Evolutionary conservation across 148 eudicot species (phyloP).

Genomic region (Gaultheria prostrata): DNA sequence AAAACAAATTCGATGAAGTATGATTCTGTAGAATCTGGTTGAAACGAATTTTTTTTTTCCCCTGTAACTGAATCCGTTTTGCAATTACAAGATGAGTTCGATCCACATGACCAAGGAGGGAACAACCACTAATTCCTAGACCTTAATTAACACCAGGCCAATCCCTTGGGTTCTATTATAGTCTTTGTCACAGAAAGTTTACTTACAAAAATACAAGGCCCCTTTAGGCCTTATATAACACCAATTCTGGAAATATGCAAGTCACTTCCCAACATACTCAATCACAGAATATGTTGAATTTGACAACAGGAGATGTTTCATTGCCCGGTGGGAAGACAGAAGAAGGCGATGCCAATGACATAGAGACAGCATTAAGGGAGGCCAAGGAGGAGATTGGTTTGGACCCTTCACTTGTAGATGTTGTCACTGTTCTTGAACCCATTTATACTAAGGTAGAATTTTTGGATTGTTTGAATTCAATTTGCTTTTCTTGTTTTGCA

Average conservation of each 20-base stretch:
- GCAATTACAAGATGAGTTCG: too few relatives aligned
- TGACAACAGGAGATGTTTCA: slow-evolving; percentile 50
- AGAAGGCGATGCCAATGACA: slow-evolving; percentile 43
- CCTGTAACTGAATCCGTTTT: too few relatives aligned
- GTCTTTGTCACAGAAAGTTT: neutral
- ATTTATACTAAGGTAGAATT: slow-evolving; percentile 29
- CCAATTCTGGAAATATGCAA: neutral
- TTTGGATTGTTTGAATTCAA: too few relatives aligned
- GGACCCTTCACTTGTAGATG: slow-evolving; percentile 47
- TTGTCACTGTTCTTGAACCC: slow-evolving; percentile 39
- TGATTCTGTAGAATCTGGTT: neutral
- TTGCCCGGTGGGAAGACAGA: slow-evolving; percentile 60
- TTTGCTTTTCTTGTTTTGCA: neutral
- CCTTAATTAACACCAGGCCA: neutral
- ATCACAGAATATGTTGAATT: neutral
- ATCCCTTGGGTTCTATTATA: neutral
- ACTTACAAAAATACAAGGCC: too few relatives aligned
- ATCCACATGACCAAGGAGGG: too few relatives aligned
- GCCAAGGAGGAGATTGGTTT: slow-evolving; percentile 62
- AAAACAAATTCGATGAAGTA: too few relatives aligned
- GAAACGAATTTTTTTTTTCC: neutral
- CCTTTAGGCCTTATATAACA: neutral
- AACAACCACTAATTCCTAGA: neutral
- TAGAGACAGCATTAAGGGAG: slow-evolving; percentile 54
- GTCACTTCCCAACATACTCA: neutral